Evolutionary conservation across 352 stramenopile genomes (phyloP).

Genomic region (Hyaloperonospora arabidopsidis): DNA sequence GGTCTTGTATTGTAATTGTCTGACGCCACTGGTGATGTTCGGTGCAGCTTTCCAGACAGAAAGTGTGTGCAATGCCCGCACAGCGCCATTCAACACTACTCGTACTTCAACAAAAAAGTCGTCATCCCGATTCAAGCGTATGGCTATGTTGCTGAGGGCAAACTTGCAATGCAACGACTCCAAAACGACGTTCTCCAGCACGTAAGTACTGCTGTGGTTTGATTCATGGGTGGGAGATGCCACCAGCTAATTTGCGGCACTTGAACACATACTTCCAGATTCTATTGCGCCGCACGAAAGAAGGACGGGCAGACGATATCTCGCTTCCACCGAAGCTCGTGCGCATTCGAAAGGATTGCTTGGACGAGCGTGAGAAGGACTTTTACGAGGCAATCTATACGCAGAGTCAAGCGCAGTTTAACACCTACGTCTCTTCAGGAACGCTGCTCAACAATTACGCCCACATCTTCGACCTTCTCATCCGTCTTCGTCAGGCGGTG

Average conservation of each 20-base stretch:
- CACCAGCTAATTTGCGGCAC: slow-evolving; percentile 3
- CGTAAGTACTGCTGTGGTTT: slow-evolving; percentile 34
- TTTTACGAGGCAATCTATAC: slow-evolving; percentile 99
- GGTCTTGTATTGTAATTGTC: slow-evolving; percentile 7
- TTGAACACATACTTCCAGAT: slow-evolving; percentile 45
- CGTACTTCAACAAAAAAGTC: slow-evolving; percentile 97
- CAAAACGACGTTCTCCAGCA: slow-evolving; percentile 90
- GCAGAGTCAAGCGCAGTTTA: slow-evolving; percentile 95
- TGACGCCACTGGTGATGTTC: slow-evolving; percentile 9
- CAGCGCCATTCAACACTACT: slow-evolving; percentile 93
- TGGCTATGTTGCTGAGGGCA: slow-evolving; percentile 88
- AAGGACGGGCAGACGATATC: slow-evolving; percentile 94
- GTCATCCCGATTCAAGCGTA: slow-evolving; percentile 97
- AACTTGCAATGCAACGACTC: slow-evolving; percentile 93
- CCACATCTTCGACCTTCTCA: slow-evolving; percentile 97
- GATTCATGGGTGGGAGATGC: not conserved
- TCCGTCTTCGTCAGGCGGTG: slow-evolving; percentile 95
- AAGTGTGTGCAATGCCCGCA: slow-evolving; percentile 91
- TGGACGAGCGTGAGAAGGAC: slow-evolving; percentile 92
- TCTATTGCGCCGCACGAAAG: slow-evolving; percentile 96
- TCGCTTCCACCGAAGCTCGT: slow-evolving; percentile 85
- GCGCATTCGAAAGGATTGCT: slow-evolving; percentile 68
- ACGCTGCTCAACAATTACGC: slow-evolving; percentile 99
- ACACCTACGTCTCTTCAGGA: slow-evolving; percentile 95
- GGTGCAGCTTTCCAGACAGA: slow-evolving; percentile 59